A percentile compares a stretch with the other conserved stretches of the same genome.
These are phyloP conservation scores for Peterozyma toletana DNA, from an alignment of 805 yeast genomes.

Conservation along the genomic window DNA sequence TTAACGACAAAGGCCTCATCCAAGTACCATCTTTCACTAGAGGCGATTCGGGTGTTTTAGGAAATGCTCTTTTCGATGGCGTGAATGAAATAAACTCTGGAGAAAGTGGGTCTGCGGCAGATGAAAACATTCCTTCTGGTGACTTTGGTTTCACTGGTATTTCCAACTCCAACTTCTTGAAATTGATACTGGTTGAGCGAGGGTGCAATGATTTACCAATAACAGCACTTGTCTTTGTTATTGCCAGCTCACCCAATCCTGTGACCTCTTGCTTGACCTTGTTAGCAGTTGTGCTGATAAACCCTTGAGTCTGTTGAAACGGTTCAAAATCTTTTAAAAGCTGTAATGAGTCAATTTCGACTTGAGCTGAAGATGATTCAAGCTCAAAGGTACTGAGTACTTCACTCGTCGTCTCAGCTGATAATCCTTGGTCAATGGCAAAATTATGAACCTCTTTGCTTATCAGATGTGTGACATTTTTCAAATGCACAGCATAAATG, in stretches of 20 bases:
- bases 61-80: neutral
- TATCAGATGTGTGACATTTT: slow-evolving; percentile 25
- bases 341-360: slow-evolving; percentile 30
- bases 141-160: slow-evolving; percentile 27
- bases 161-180: slow-evolving; percentile 19
- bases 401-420: slow-evolving; percentile 8
- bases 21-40: slow-evolving; percentile 6
- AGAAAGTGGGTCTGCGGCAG: slow-evolving; percentile 12
- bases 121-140: slow-evolving; percentile 22
- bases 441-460: slow-evolving; percentile 21
- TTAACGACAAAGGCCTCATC: slow-evolving; percentile 11
- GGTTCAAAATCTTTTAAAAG: slow-evolving; percentile 28
- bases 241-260: slow-evolving; percentile 19
- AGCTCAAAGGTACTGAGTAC: slow-evolving; percentile 33
- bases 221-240: slow-evolving; percentile 20
- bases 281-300: slow-evolving; percentile 12
- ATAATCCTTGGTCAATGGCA: slow-evolving; percentile 24
- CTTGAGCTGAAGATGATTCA: slow-evolving; percentile 23
- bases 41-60: slow-evolving; percentile 1
- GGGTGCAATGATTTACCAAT: slow-evolving; percentile 25
- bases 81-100: neutral
- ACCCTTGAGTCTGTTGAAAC: slow-evolving; percentile 20
- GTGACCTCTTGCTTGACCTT: slow-evolving; percentile 7
- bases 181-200: slow-evolving; percentile 16
- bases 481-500: slow-evolving; percentile 29